Conservation (phyloP, 352 stramenopile genomes). For the Globisporangium lucens region DNA sequence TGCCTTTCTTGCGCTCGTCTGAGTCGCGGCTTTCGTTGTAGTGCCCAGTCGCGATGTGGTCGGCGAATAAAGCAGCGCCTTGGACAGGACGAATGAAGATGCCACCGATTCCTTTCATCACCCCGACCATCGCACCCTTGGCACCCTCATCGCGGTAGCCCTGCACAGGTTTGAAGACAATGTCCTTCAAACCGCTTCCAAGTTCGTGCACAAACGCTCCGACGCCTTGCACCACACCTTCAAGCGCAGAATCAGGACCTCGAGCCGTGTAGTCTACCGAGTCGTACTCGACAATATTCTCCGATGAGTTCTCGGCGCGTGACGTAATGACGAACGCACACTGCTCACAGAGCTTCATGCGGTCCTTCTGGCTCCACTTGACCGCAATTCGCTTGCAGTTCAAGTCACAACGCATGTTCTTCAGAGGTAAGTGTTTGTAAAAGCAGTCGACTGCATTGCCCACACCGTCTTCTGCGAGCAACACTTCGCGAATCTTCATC, state of each 20-base stretch:
- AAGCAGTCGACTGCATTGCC: constrained; percentile 79
- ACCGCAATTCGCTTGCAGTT: constrained; percentile 37
- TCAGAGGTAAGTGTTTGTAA: constrained; percentile 71
- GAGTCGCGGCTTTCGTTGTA: constrained; percentile 49
- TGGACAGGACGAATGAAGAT: constrained; percentile 56
- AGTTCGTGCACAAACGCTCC: constrained; percentile 67
- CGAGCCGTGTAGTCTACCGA: constrained; percentile 51
- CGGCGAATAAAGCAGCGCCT: constrained; percentile 56
- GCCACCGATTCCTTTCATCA: constrained; percentile 50
- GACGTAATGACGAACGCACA: constrained; percentile 50
- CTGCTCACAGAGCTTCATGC: constrained; percentile 47
- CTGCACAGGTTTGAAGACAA: constrained; percentile 55
- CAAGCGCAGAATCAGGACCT: constrained; percentile 42
- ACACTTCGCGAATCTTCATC: constrained; percentile 45
- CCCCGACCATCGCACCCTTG: constrained; percentile 53
- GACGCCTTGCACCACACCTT: constrained; percentile 47
- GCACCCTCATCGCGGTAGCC: constrained; percentile 60
- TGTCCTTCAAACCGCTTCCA: constrained; percentile 53
- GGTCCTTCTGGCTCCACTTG: constrained; percentile 49
- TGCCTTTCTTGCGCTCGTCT: constrained; percentile 45
- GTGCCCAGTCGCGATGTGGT: constrained; percentile 58
- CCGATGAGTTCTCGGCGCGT: constrained; percentile 34
- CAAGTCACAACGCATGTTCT: constrained; percentile 85
- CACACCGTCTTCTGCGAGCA: constrained; percentile 72
- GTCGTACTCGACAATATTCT: constrained; percentile 50